Evolutionary conservation across 306 rosid species (phyloP), one percentile per base, ranked within the genome.

Genomic region (Cotoneaster glaucophyllus): DNA sequence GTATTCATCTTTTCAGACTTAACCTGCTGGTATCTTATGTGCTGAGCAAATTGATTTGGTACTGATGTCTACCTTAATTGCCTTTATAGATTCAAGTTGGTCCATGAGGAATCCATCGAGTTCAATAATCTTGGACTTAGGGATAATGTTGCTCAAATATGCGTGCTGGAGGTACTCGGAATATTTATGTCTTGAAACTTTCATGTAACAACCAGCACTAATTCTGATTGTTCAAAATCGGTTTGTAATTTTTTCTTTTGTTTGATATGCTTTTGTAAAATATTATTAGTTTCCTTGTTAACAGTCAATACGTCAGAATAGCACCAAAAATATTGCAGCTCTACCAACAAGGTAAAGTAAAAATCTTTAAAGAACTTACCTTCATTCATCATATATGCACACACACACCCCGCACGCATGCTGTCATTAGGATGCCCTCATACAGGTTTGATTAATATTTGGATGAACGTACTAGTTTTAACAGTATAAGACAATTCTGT

Each of bases 131-230:
- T 95, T 82, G 97, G 99, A 79, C 97, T 95, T 34, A 88, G 99
- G 80, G 97, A 92, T 82, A 95, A 95, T 85, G 96, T 95, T 28
- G 96, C 93, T 56, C 96, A 95, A 83, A 86, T 95, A 85, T 90
- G 97, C 83, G 93, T 95, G 73, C 83, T 95, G 52, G 93, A 95
- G 97, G 99, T 92, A 87, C 31, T 7, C 79, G 31, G 56, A 39
- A 50, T 63, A 76, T 67, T 50, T 31, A 17, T 78, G 25, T 74
- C 59, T 62, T 56, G 72, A 52, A 37, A 64, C 44, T 62, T 72
- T 10, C 69, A 68, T 45, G 21, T 31, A 67, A 48, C 50, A 69
- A 24, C 71, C 34, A 29, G 41, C 11, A 6, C 43, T 26, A 26
- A 19, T 70, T 70, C 41, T 29, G 62, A 50, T 0, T 58, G 3